Evolutionary conservation across 768 basidiomycete genomes (phyloP).

Genomic region (Russula sp.): DNA sequence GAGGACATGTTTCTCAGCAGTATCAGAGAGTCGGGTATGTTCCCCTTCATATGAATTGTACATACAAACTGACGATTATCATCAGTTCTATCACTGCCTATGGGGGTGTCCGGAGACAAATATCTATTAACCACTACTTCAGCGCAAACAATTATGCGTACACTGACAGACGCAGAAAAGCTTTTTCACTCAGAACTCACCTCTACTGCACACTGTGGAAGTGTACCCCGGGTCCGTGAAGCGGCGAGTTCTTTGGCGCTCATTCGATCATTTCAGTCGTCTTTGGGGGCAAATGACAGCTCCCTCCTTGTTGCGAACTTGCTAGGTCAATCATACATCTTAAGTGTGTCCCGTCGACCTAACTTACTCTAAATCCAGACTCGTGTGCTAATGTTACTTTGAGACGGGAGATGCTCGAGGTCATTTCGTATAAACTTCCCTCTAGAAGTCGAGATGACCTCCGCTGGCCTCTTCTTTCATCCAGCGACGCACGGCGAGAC

Average conservation of each 20-base stretch:
- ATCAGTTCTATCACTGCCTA: constrained; percentile 75
- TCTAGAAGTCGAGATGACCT: constrained; percentile 50
- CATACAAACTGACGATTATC: background rate
- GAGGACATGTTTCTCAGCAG: constrained; percentile 88
- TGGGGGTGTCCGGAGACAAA: constrained; percentile 56
- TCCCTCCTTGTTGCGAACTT: constrained; percentile 54
- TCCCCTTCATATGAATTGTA: background rate
- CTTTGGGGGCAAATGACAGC: constrained; percentile 53
- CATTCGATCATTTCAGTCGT: constrained; percentile 70
- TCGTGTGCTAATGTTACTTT: constrained; percentile 69
- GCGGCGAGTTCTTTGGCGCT: constrained; percentile 62
- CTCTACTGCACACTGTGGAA: constrained; percentile 49
- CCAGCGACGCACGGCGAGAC: constrained; percentile 38
- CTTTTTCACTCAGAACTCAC: constrained; percentile 61
- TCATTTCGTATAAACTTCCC: constrained; percentile 64
- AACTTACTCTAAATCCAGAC: constrained; percentile 40
- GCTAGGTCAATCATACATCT: constrained; percentile 39
- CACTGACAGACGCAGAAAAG: constrained; percentile 61
- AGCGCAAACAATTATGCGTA: constrained; percentile 48
- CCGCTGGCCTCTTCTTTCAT: constrained; percentile 57
- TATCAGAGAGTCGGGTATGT: constrained; percentile 82
- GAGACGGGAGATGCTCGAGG: constrained; percentile 79
- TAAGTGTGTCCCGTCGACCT: background rate
- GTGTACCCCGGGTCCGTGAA: constrained; percentile 65
- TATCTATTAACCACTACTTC: constrained; percentile 35